Evolutionary conservation across 1,139 yeast genomes (phyloP), one percentile per base, ranked within the genome.

Genomic region (Nakaseomyces sp.): DNA sequence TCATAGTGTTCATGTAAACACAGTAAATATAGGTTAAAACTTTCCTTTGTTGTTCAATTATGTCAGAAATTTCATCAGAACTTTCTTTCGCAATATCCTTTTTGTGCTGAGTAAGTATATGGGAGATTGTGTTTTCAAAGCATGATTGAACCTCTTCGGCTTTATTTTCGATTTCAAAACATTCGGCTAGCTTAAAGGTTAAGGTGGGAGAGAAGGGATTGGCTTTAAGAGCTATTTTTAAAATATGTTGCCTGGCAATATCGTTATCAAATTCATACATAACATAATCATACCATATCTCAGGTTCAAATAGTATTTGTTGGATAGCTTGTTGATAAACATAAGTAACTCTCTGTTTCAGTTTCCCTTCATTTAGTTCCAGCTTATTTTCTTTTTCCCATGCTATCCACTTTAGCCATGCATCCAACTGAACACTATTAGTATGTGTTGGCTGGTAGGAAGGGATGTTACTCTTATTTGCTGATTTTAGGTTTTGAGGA

Each of bases 321-420:
- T 81, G 79, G 8, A 81, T 69, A 1, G 94, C 80, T 60, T 86
- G 88, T 54, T 76, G 75, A 63, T 76, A 86, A 19, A 82, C 85
- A 60, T 80, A 85, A 44, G 74, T 76, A n/a, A 88, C 70, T 55
- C 98, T 73, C 42, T 72, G 71, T 32, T 72, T 68, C 22, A 80
- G 64, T 5, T 66, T 59, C 9, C 71, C 70, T 31, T 75, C 77
- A 24, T 73, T 69, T 18, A 83, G 64, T 38, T 77, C 79, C 50
- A 89, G 63, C 37, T 79, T 81, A 63, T 91, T 89, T 43, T 70
- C 68, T 53, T 72, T 74, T 59, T 91, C 98, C 76, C 93, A 83
- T 13, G 71, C 72, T 31, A 88, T 72, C 95, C 96, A 87, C 29
- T 70, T 67, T 43, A 72, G 65, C 95, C 96, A 88, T 32, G 72